Evolutionary conservation across 768 basidiomycete genomes (phyloP), one percentile per base, ranked within the genome.

Genomic region (Rhodocollybia butyracea): DNA sequence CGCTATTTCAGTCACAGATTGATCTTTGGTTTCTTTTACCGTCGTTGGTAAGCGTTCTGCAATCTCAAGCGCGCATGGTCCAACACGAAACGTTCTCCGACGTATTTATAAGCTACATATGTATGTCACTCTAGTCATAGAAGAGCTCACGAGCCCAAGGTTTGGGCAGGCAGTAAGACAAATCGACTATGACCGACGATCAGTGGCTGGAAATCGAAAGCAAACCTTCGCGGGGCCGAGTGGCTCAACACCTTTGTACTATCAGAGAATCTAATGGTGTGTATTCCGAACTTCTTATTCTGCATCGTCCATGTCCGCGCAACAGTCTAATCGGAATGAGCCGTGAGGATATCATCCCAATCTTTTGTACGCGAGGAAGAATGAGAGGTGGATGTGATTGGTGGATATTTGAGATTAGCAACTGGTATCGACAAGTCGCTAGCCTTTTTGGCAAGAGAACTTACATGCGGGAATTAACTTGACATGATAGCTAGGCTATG

Each of bases 271-370:
- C 76, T 81, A 56, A 95, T 81, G 13, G 76, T 57, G 38, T 50
- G 36, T 43, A 51, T 48, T 29, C 59, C 59, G 4, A 26, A 31
- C 29, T 56, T 39, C n/a, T 46, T 53, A 34, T 42, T 59, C 39
- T 54, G 38, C 55, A 53, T 57, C 13, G 22, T 39, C 34, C 55
- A 99, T 22, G 92, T 88, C 32, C 96, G 79, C 2, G 89, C 89
- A 54, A 86, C 79, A 3, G 82, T 77, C 62, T 96, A 94, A 45
- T 93, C 91, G 1, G 81, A 74, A 67, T 98, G 95, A 0, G 84
- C 84, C n/a, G 95, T 94, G 5, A 99, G 68, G 41, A 98, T 87
- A 64, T 98, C 94, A 64, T 98, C 96, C 97, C 97, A 99, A 59
- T 99, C 95, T 68, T 94, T 96, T 8, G 90, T 79, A 26, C 94